Percentiles rank a stretch among this genome's conserved stretches.
Conservation (phyloP, 306 rosid genomes). For the Pyrus bretschneideri region DNA sequence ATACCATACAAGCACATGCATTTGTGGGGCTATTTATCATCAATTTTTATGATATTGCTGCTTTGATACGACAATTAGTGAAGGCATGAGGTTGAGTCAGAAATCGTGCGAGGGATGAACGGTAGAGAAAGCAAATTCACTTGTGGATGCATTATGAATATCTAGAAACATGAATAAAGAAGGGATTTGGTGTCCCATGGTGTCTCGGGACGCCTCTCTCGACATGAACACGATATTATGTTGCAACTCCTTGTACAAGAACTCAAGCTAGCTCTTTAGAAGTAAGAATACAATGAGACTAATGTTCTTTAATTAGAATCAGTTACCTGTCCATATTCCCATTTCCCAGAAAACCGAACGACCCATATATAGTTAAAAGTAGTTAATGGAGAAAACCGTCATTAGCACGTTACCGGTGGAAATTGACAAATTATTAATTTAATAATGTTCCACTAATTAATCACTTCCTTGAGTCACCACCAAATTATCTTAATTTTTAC, state of each 20-base stretch:
- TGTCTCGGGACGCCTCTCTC: not conserved
- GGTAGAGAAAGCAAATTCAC: not conserved
- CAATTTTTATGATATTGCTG: not conserved
- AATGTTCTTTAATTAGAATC: not conserved
- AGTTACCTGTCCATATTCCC: not conserved
- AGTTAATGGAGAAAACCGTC: not conserved
- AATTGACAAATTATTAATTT: not conserved
- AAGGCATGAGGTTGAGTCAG: not conserved
- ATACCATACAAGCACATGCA: not conserved
- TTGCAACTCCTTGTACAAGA: not conserved
- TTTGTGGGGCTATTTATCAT: not conserved
- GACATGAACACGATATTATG: not conserved
- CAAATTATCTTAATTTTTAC: not conserved
- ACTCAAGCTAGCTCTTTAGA: not conserved
- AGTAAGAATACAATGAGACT: not conserved
- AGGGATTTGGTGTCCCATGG: not conserved
- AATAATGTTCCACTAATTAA: not conserved
- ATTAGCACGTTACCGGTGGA: not conserved
- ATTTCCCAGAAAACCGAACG: not conserved
- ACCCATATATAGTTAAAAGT: not conserved
- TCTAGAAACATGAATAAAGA: not conserved
- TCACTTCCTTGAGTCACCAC: not conserved
- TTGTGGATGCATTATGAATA: not conserved
- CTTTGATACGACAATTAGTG: not conserved
- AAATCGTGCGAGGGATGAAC: not conserved